These are phyloP conservation scores for Lentinula sp. DNA, from an alignment of 768 basidiomycete genomes.

Conservation along the genomic window DNA sequence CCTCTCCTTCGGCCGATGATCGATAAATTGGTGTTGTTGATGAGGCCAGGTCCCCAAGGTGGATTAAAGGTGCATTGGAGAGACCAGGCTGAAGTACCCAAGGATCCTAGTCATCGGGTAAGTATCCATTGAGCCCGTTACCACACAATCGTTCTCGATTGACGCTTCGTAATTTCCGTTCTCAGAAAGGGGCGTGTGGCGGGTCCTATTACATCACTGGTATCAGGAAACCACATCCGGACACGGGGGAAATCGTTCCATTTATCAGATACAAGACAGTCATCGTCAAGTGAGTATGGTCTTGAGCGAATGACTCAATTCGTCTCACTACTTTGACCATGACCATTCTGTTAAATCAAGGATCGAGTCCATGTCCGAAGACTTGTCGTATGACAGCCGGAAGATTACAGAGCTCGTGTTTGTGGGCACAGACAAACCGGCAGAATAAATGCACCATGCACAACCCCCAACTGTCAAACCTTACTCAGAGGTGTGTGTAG, in stretches of 20 bases:
- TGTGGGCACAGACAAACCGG: constrained; percentile 40
- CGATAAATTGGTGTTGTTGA: constrained; percentile 32
- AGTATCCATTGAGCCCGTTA: constrained; percentile 12
- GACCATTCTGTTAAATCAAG: constrained; percentile 19
- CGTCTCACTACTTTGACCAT: background rate
- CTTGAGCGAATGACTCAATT: too few species aligned
- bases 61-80: constrained; percentile 47
- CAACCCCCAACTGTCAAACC: background rate
- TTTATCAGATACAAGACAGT: constrained; percentile 48
- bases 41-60: constrained; percentile 30
- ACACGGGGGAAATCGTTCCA: constrained; percentile 23
- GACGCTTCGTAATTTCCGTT: background rate
- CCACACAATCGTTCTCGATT: background rate
- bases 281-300: constrained; percentile 36
- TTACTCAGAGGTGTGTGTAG: background rate
- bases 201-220: constrained; percentile 47
- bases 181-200: constrained; percentile 42
- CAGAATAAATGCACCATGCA: constrained; percentile 5
- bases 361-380: constrained; percentile 34
- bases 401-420: constrained; percentile 42
- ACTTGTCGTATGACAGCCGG: constrained; percentile 34
- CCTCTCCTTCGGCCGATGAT: constrained; percentile 32
- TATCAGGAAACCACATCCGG: constrained; percentile 32
- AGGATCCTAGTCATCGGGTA: constrained; percentile 38
- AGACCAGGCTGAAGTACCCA: constrained; percentile 36